Percentiles rank a stretch among this genome's conserved stretches.
Conservation (phyloP, 2,329 filamentous ascomycete species). For the Chrysoporthe cubensis region DNA sequence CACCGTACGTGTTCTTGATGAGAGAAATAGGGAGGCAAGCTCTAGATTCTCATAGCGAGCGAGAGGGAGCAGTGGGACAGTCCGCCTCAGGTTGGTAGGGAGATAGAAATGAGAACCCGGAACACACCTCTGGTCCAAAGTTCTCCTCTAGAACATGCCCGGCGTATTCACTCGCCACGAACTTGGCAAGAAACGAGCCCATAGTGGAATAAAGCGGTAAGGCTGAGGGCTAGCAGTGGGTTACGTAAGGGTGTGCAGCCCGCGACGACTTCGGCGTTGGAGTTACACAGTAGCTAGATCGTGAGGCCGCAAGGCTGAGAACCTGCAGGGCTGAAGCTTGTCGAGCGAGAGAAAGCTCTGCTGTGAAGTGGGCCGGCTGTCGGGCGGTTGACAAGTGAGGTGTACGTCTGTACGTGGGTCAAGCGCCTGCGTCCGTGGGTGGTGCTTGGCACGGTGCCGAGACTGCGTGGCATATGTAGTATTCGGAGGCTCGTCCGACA, state of each 20-base stretch:
- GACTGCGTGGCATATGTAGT: too few species aligned
- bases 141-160: constrained; percentile 27
- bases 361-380: neutral
- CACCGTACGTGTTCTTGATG: too few species aligned
- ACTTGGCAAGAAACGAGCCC: constrained; percentile 27
- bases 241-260: neutral
- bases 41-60: neutral
- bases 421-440: neutral
- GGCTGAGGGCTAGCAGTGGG: neutral
- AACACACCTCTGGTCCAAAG: constrained; percentile 24
- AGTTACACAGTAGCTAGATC: neutral
- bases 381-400: neutral
- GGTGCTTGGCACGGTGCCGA: too few species aligned
- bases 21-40: too few species aligned
- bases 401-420: too few species aligned
- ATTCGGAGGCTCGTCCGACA: too few species aligned
- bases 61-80: neutral
- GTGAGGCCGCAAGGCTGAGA: neutral
- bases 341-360: neutral
- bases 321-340: neutral
- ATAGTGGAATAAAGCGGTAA: neutral
- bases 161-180: constrained; percentile 26
- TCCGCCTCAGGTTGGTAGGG: too few species aligned
- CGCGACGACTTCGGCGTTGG: neutral
- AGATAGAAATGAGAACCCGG: neutral